Base-by-base conservation (phyloP, 306 rosid genomes). In the Crotalaria pallida region DNA sequence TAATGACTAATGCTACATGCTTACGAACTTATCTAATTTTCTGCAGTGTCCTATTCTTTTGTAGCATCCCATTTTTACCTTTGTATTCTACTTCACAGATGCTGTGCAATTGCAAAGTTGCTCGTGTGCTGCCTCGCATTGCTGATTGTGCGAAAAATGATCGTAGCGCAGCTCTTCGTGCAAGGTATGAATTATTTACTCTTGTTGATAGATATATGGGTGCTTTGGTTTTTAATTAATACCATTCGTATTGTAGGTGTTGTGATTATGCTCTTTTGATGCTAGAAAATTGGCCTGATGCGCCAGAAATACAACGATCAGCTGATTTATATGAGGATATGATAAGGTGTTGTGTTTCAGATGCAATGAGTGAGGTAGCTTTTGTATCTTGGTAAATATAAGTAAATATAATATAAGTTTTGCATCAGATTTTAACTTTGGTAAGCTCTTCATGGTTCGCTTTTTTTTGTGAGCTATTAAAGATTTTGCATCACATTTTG, bases 291-390 rank as follows among this genome's bases (percentile, higher is more conserved):
- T 95, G 99, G 99, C 88, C 99, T 58, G 99, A 95, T 91, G 93
- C 89, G 27, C 93, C 97, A 71, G 99, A 95, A 84, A 80, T 95
- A 80, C 97, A 87, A 21, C 87, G 99, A 66, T 83, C 88, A 1
- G 93, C 96, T 3, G 97, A 95, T 58, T 77, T 86, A 71, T 95
- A 80, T 71, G 99, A 95, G 81, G 99, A 95, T 79, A 74, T 95
- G 75, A 89, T 95, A 75, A 88, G 84, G 77, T 89, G 93, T 67
- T 95, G 99, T 79, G 99, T 91, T 75, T 91, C 93, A 23, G 99
- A 95, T 43, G 99, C 99, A 73, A 95, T 95, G 96, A 89, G 99
- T 51, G 99, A 95, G 99, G 99, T 93, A 90, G 29, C 65, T 47
- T 61, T 70, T 47, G 38, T 61, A 21, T 15, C 59, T 48, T 59